Conservation (phyloP, 2,329 filamentous ascomycete genomes). For the Fusarium xylarioides region DNA sequence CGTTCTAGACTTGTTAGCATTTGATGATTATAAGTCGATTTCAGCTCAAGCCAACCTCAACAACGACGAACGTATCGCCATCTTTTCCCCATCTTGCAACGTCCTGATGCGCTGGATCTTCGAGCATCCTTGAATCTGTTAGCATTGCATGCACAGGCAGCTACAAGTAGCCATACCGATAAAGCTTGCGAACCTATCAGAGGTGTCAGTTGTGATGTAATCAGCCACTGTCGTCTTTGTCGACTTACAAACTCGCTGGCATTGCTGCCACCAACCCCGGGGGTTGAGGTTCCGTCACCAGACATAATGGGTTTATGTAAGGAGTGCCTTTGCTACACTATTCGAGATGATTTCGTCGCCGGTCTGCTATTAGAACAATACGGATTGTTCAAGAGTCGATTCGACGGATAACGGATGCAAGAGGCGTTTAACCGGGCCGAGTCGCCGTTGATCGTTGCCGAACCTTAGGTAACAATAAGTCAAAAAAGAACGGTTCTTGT, state of each 20-base stretch:
- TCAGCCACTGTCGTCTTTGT: neutral
- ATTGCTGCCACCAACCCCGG: slow-evolving; percentile 69
- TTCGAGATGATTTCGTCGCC: neutral
- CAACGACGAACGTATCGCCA: slow-evolving; percentile 94
- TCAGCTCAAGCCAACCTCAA: slow-evolving; percentile 73
- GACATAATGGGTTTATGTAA: slow-evolving; percentile 43
- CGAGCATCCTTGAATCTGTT: slow-evolving; percentile 72
- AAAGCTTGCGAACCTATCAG: slow-evolving; percentile 90
- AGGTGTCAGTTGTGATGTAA: slow-evolving; percentile 38
- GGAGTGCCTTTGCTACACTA: neutral
- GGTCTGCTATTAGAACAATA: slow-evolving; percentile 1
- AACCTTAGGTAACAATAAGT: slow-evolving; percentile 3
- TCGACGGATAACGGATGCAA: slow-evolving; percentile 13
- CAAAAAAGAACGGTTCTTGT: neutral
- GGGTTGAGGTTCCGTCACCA: slow-evolving; percentile 46
- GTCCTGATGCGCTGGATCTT: slow-evolving; percentile 90
- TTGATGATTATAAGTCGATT: slow-evolving; percentile 17
- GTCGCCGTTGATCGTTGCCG: slow-evolving; percentile 12
- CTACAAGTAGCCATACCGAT: slow-evolving; percentile 73
- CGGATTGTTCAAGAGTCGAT: slow-evolving; percentile 18
- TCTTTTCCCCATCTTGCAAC: slow-evolving; percentile 96
- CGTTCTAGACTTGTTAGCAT: slow-evolving; percentile 70
- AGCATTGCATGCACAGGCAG: neutral
- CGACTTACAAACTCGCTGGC: slow-evolving; percentile 93
- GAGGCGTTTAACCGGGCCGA: slow-evolving; percentile 32